Percentiles rank a stretch among this genome's conserved stretches.
phyloP scores from a whole-genome alignment of 1,284 basidiomycete species.

The Paramarasmius palmivorus region DNA sequence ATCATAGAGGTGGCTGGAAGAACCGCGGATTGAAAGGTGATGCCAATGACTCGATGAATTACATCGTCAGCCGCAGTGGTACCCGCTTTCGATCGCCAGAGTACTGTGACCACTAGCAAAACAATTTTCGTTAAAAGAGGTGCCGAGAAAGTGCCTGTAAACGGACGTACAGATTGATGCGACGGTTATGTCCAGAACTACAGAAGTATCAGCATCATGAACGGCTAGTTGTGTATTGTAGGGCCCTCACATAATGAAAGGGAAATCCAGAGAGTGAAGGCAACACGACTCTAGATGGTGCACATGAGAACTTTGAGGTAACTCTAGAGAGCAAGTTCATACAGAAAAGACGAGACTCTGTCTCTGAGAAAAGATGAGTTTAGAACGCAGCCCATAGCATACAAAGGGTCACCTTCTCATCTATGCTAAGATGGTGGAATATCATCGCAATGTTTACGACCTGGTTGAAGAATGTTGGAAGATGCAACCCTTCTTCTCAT shows the following conservation, averaged over 20 bases:
- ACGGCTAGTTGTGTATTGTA: no score
- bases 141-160: no score
- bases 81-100: slow-evolving; percentile 47
- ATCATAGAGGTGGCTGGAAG: slow-evolving; percentile 46
- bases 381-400: background rate
- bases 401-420: background rate
- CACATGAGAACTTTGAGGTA: background rate
- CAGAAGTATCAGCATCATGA: background rate
- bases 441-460: background rate
- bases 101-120: slow-evolving; percentile 37
- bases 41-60: slow-evolving; percentile 40
- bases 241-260: slow-evolving; percentile 34
- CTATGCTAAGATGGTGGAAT: background rate
- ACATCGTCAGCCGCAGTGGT: slow-evolving; percentile 41
- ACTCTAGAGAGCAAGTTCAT: no score
- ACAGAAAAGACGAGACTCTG: no score
- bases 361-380: background rate
- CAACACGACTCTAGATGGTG: slow-evolving; percentile 18
- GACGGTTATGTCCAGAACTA: slow-evolving; percentile 41
- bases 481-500: slow-evolving; percentile 1
- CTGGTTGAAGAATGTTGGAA: background rate
- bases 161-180: slow-evolving; percentile 36
- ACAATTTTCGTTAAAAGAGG: slow-evolving; percentile 12
- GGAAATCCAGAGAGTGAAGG: slow-evolving; percentile 45
- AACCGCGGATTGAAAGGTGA: slow-evolving; percentile 50